Base-by-base conservation (phyloP, 2,329 filamentous ascomycete species). In the Pestalotiopsis sp. region DNA sequence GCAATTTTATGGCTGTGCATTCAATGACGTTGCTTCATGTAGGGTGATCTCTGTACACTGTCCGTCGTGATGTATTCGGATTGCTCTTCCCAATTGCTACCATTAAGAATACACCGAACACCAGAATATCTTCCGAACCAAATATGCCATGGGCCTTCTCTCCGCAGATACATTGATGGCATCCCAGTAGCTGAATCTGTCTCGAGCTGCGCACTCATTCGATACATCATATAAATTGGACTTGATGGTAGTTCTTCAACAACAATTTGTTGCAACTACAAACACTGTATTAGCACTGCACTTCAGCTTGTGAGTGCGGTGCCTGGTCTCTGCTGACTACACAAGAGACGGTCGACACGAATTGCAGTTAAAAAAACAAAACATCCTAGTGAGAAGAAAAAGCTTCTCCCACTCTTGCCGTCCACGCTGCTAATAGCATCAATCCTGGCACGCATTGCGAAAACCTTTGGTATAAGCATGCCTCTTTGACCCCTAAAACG, bases 401-500 rank as follows among this genome's bases (percentile, higher is more conserved):
- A 52, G 17, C 20, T 52, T n/a, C 45, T n/a, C 45, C 20, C 7
- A n/a, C 20, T 20, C n/a, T 52, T 52, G 17, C 45, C 17, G 17
- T n/a, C 45, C 14, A 52, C 45, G 45, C 45, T 52, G 20, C 45
- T 20, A n/a, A 49, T 49, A 49, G 41, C 41, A 49, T 49, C 41
- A 57, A 65, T 17, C 45, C 63, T n/a, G 56, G 14, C 25, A 31
- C 20, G 20, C 12, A n/a, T 36, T 63, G 40, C 61, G 17, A 27
- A 45, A 63, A 49, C 20, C 31, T 38, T 63, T 59, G 65, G 65
- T 66, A 58, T 66, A 66, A 17, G 41, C 49, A 66, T 25, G 14
- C 49, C 40, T 66, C 41, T 27, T 62, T 49, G 41, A 36, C 38
- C 67, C 62, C 31, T 36, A 6, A 61, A 69, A 69, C 68, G 68